Conservation (phyloP, 164 flowering plant species). For the Litsea cubeba region DNA sequence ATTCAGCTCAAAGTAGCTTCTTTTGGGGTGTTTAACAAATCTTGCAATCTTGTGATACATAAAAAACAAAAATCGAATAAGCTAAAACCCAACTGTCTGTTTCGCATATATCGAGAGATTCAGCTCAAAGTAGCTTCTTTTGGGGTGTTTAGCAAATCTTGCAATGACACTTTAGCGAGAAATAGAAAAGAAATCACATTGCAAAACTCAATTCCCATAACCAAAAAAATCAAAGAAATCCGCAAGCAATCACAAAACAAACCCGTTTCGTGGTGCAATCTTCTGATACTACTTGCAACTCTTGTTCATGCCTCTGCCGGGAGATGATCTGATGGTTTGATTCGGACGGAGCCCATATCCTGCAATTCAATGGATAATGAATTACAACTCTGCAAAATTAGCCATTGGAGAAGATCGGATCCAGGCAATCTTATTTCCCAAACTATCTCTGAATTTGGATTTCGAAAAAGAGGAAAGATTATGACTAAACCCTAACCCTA, state of each 20-base stretch:
- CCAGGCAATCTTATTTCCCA: no score
- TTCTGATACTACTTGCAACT: slow-evolving; percentile 47
- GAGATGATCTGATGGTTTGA: slow-evolving; percentile 44
- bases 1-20: neutral
- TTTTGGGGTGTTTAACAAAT: neutral
- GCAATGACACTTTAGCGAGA: no score
- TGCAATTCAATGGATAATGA: slow-evolving; percentile 14
- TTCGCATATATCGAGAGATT: neutral
- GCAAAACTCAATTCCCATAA: neutral
- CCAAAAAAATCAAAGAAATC: neutral
- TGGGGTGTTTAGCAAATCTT: no score
- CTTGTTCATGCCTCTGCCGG: slow-evolving; percentile 52
- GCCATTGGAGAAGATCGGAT: no score
- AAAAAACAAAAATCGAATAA: no score
- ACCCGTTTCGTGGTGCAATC: slow-evolving; percentile 51
- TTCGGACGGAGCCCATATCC: slow-evolving; percentile 48
- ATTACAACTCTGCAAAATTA: no score
- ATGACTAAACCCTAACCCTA: no score
- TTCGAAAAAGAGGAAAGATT: no score
- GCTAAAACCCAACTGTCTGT: no score
- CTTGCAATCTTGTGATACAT: no score
- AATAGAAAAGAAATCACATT: no score
- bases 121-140: neutral
- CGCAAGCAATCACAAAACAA: slow-evolving; percentile 4
- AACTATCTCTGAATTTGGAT: no score